A percentile compares a stretch with the other conserved stretches of the same genome.
These are phyloP conservation scores for Saccharomycopsis sp. DNA, from an alignment of 805 yeast species.

Conservation along the genomic window DNA sequence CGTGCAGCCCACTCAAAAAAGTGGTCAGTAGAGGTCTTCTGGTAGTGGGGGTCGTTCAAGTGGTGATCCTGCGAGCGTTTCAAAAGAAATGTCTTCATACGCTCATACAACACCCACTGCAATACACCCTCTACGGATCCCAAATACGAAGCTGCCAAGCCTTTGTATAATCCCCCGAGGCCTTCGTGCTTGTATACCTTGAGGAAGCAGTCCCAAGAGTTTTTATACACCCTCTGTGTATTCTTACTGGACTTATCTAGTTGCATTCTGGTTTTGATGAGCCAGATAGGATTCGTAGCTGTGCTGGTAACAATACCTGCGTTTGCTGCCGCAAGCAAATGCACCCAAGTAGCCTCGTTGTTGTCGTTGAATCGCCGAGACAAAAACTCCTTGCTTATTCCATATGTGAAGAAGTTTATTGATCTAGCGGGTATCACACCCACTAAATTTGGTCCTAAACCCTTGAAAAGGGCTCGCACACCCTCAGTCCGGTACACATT, in stretches of 20 bases:
- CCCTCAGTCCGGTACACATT: constrained; percentile 76
- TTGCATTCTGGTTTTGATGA: constrained; percentile 89
- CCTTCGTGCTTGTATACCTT: constrained; percentile 76
- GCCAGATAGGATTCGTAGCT: constrained; percentile 97
- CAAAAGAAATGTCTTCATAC: constrained; percentile 69
- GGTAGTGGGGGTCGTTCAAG: constrained; percentile 29
- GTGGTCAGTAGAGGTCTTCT: constrained; percentile 46
- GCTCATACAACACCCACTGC: constrained; percentile 96
- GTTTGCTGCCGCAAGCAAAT: constrained; percentile 73
- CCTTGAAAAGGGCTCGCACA: constrained; percentile 78
- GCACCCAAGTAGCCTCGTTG: constrained; percentile 77
- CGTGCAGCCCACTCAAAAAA: constrained; percentile 89
- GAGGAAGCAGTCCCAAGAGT: constrained; percentile 76
- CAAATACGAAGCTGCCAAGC: constrained; percentile 88
- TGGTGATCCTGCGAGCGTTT: constrained; percentile 37
- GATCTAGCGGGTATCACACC: constrained; percentile 98
- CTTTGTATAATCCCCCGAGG: constrained; percentile 70
- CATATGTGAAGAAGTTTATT: constrained; percentile 92
- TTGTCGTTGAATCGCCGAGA: constrained; percentile 62
- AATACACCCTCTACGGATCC: constrained; percentile 90
- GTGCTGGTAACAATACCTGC: constrained; percentile 96
- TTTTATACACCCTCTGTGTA: constrained; percentile 55
- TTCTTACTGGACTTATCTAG: constrained; percentile 65
- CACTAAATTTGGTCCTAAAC: constrained; percentile 91
- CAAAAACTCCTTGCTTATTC: constrained; percentile 80